Evolutionary conservation across 805 yeast species (phyloP).

Genomic region (Candida alai): DNA sequence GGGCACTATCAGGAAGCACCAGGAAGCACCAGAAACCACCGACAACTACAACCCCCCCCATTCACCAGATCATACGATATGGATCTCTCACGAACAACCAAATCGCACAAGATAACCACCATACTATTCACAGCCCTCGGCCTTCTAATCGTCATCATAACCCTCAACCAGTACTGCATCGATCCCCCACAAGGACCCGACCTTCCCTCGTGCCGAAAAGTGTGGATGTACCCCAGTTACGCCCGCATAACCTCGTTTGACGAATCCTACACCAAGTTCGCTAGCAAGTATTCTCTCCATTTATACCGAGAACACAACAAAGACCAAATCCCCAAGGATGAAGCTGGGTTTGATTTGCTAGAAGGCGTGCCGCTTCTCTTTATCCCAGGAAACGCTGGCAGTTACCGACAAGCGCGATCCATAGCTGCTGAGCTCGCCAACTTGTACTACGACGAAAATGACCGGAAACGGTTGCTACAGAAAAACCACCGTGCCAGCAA

Average conservation of each 20-base stretch:
- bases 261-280: slow-evolving; percentile 60
- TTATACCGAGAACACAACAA: slow-evolving; percentile 80
- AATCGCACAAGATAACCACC: no score
- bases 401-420: slow-evolving; percentile 83
- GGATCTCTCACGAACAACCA: no score
- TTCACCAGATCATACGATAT: no score
- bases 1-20: no score
- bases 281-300: slow-evolving; percentile 79
- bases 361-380: slow-evolving; percentile 86
- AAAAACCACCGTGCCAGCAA: slow-evolving; percentile 37
- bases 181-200: slow-evolving; percentile 27
- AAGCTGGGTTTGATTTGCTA: slow-evolving; percentile 26
- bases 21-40: no score
- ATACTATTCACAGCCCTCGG: no score
- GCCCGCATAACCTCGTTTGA: slow-evolving; percentile 74
- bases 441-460: slow-evolving; percentile 38
- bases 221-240: slow-evolving; percentile 82
- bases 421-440: slow-evolving; percentile 81
- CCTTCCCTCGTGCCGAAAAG: slow-evolving; percentile 51
- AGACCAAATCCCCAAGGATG: slow-evolving; percentile 48
- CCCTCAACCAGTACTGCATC: no score
- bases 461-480: slow-evolving; percentile 18
- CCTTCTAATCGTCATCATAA: no score
- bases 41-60: no score
- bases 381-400: slow-evolving; percentile 98